phyloP scores from a whole-genome alignment of 352 stramenopile species.

The Pythium graminicola region DNA sequence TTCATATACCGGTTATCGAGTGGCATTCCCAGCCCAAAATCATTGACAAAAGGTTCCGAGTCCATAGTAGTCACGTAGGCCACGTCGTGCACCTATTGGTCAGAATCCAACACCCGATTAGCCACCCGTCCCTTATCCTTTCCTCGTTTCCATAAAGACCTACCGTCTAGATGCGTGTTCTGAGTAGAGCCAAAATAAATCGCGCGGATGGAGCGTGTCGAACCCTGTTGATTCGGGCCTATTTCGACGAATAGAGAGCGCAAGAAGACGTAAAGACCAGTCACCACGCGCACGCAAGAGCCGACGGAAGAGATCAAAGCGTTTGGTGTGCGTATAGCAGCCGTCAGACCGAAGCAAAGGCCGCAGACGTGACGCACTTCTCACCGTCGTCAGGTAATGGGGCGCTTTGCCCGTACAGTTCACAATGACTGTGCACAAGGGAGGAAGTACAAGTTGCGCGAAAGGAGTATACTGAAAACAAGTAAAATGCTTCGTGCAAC shows the following conservation, averaged over 20 bases:
- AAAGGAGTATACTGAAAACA: constrained; percentile 22
- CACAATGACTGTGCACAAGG: constrained; percentile 9
- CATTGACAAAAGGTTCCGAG: constrained; percentile 66
- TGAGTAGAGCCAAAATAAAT: not conserved
- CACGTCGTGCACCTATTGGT: not conserved
- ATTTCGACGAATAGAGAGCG: not conserved
- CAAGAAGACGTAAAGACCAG: not conserved
- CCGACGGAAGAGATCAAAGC: not conserved
- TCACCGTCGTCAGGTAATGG: constrained; percentile 1
- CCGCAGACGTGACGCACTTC: constrained; percentile 1
- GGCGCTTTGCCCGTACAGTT: constrained; percentile 13
- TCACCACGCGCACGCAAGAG: not conserved
- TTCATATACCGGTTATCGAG: constrained; percentile 71
- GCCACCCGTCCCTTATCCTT: not conserved
- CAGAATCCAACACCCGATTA: not conserved
- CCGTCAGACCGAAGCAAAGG: not conserved
- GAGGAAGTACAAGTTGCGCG: constrained; percentile 22
- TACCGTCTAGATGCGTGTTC: not conserved
- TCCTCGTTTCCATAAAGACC: not conserved
- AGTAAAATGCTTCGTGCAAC: constrained; percentile 22
- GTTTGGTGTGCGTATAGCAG: not conserved
- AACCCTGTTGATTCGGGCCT: not conserved
- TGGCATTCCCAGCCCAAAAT: constrained; percentile 64
- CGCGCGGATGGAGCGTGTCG: not conserved
- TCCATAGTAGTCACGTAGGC: constrained; percentile 38